A percentile compares a stretch with the other conserved stretches of the same genome.
Conservation (phyloP, 148 eudicot species). For the Dysphania ambrosioides region DNA sequence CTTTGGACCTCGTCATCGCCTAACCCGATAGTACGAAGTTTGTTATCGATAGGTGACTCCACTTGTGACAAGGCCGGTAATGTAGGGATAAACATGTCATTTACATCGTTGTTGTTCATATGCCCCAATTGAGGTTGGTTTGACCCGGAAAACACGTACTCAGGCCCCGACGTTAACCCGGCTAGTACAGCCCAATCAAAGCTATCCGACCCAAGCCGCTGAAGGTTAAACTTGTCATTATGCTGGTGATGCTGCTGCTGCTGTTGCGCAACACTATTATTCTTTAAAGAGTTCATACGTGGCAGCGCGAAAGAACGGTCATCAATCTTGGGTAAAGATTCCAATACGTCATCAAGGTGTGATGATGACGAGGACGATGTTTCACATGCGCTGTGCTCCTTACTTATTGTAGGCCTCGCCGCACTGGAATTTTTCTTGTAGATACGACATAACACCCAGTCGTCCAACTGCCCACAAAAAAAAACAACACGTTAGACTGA, state of each 20-base stretch:
- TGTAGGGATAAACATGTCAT: conserved; percentile 38
- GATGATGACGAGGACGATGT: conserved; percentile 49
- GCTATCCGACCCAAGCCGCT: conserved; percentile 44
- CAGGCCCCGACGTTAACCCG: conserved; percentile 34
- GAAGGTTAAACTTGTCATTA: conserved; percentile 37
- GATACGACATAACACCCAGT: conserved; percentile 76
- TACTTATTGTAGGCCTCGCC: conserved; percentile 30
- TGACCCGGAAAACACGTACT: conserved; percentile 23
- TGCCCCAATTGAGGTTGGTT: conserved; percentile 26
- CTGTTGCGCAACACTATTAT: conserved; percentile 20
- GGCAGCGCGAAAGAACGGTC: conserved; percentile 36
- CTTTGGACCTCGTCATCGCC: conserved; percentile 60
- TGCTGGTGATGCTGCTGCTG: conserved; percentile 11
- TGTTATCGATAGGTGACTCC: conserved; percentile 27
- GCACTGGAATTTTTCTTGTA: conserved; percentile 65
- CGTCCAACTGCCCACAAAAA: conserved; percentile 48
- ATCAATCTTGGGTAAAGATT: conserved; percentile 50
- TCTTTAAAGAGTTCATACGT: conserved; percentile 41
- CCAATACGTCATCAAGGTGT: conserved; percentile 57
- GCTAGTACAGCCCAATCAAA: conserved; percentile 57
- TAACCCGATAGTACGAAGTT: conserved; percentile 10
- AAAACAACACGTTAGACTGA: background rate
- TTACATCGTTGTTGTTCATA: conserved; percentile 16
- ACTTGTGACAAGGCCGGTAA: conserved; percentile 35
- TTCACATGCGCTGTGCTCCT: conserved; percentile 43